Conservation (phyloP, 371 early-diverging fungal genomes). For the Synchytrium microbalum region DNA sequence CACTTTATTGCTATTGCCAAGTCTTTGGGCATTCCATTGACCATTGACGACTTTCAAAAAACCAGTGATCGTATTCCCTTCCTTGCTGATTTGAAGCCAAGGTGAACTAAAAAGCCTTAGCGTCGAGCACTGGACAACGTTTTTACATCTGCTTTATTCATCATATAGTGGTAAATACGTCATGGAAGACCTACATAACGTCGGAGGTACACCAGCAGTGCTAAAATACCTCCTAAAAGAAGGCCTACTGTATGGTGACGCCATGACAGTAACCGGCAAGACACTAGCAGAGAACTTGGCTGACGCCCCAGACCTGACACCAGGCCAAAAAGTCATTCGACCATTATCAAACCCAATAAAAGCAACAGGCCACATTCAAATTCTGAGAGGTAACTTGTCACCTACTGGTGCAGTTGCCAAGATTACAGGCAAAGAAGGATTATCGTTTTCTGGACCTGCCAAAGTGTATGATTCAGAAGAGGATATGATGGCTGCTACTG, state of each 20-base stretch:
- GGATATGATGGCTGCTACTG: slow-evolving; percentile 77
- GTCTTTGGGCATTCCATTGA: slow-evolving; percentile 67
- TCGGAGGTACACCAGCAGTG: slow-evolving; percentile 89
- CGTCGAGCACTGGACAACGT: no score
- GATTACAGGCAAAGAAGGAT: slow-evolving; percentile 97
- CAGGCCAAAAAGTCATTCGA: slow-evolving; percentile 80
- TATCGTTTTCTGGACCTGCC: slow-evolving; percentile 75
- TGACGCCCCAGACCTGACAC: slow-evolving; percentile 55
- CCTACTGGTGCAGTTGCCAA: slow-evolving; percentile 96
- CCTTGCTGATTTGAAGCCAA: slow-evolving; percentile 94
- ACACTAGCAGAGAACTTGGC: slow-evolving; percentile 83
- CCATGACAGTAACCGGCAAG: slow-evolving; percentile 89
- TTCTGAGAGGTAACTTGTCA: slow-evolving; percentile 89
- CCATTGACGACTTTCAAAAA: slow-evolving; percentile 85
- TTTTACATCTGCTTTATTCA: not conserved
- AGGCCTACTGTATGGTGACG: slow-evolving; percentile 73
- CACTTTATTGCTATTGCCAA: slow-evolving; percentile 92
- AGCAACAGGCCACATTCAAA: slow-evolving; percentile 84
- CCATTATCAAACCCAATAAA: slow-evolving; percentile 88
- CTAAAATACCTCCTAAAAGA: slow-evolving; percentile 78
- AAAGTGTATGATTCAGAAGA: slow-evolving; percentile 86
- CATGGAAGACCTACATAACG: slow-evolving; percentile 82
- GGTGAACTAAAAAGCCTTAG: slow-evolving; percentile 29
- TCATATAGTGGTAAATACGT: slow-evolving; percentile 72
- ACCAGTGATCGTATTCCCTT: slow-evolving; percentile 84